A percentile compares a stretch with the other conserved stretches of the same genome.
These are phyloP conservation scores for Termitomyces sp. DNA, from an alignment of 768 basidiomycete genomes.

Conservation along the genomic window DNA sequence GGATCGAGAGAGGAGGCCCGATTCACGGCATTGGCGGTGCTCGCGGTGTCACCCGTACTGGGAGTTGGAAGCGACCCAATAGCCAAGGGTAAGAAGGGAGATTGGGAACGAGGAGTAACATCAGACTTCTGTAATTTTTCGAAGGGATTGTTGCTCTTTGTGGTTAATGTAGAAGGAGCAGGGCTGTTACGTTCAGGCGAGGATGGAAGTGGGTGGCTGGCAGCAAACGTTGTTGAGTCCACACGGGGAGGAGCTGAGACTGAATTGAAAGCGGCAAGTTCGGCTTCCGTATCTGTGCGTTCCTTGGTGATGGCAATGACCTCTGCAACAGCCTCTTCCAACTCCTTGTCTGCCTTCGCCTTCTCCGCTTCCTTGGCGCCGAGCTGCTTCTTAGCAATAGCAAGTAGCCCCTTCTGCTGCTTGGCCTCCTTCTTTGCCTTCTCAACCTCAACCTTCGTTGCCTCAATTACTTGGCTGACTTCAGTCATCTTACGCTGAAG, in stretches of 20 bases:
- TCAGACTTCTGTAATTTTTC: constrained; percentile 57
- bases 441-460: constrained; percentile 71
- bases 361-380: constrained; percentile 76
- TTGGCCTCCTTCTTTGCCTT: constrained; percentile 90
- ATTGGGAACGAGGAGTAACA: constrained; percentile 46
- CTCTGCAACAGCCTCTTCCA: constrained; percentile 60
- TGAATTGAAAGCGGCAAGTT: constrained; percentile 31
- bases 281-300: constrained; percentile 48
- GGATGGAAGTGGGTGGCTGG: constrained; percentile 64
- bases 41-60: constrained; percentile 14
- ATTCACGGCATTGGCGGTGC: constrained; percentile 7
- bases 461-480: constrained; percentile 65
- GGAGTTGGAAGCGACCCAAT: constrained; percentile 24
- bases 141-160: constrained; percentile 91
- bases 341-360: constrained; percentile 64
- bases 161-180: constrained; percentile 29
- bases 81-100: constrained; percentile 54
- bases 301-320: constrained; percentile 47
- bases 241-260: constrained; percentile 21
- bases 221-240: constrained; percentile 54
- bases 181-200: constrained; percentile 62
- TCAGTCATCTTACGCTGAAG: constrained; percentile 83
- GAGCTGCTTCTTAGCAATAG: constrained; percentile 93
- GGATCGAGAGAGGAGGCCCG: constrained; percentile 35
- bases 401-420: constrained; percentile 92